These are phyloP conservation scores for Thymus quinquecostatus DNA, from an alignment of 257 asterid genomes.

Conservation along the genomic window DNA sequence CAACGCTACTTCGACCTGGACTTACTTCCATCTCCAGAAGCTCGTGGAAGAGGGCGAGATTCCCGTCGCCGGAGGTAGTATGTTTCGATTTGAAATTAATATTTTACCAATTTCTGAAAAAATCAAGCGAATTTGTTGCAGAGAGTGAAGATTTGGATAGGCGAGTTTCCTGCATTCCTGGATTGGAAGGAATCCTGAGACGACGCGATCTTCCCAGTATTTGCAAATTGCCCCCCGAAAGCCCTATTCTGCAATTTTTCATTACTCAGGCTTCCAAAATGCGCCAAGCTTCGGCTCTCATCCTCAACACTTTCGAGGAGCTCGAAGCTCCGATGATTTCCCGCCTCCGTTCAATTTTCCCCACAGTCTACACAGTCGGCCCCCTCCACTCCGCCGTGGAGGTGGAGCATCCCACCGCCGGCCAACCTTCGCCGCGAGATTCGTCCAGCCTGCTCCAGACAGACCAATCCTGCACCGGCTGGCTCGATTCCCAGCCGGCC, in stretches of 20 bases:
- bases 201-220: slow-evolving; percentile 47
- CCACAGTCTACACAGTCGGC: slow-evolving; percentile 47
- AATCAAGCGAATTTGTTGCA: not conserved
- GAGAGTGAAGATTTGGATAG: slow-evolving; percentile 40
- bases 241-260: slow-evolving; percentile 35
- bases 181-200: slow-evolving; percentile 38
- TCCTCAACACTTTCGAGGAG: slow-evolving; percentile 48
- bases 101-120: not conserved
- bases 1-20: slow-evolving; percentile 50
- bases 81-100: not conserved
- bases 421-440: not conserved
- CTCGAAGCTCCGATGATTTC: slow-evolving; percentile 40
- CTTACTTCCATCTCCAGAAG: slow-evolving; percentile 37
- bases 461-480: slow-evolving; percentile 37
- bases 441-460: slow-evolving; percentile 30
- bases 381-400: slow-evolving; percentile 32
- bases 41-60: slow-evolving; percentile 42
- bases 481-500: slow-evolving; percentile 47
- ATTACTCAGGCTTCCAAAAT: slow-evolving; percentile 34
- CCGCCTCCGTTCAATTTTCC: slow-evolving; percentile 44
- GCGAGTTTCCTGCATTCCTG: slow-evolving; percentile 39
- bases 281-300: slow-evolving; percentile 44
- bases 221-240: slow-evolving; percentile 31
- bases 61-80: slow-evolving; percentile 40
- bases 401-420: not conserved